Evolutionary conservation across 768 basidiomycete species (phyloP).

Genomic region (Podaxis sp.): DNA sequence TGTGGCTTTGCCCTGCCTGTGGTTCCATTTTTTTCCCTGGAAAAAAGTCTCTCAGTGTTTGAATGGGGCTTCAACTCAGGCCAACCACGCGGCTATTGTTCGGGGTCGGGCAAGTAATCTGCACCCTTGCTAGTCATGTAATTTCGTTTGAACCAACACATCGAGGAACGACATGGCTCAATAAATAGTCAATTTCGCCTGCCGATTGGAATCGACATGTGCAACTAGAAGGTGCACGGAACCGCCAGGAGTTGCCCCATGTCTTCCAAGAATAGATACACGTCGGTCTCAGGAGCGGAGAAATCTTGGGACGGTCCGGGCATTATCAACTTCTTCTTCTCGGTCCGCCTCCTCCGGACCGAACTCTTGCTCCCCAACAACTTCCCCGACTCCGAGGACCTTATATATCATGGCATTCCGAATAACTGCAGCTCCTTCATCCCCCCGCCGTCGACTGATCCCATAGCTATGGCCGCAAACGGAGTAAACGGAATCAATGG

Average conservation of each 20-base stretch:
- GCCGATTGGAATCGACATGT: neutral
- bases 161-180: neutral
- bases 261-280: neutral
- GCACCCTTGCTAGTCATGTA: too few species aligned
- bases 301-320: conserved; percentile 20
- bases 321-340: conserved; percentile 11
- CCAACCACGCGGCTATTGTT: too few species aligned
- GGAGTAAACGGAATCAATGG: conserved; percentile 28
- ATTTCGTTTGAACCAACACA: too few species aligned
- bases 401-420: conserved; percentile 13
- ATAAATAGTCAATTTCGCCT: neutral
- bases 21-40: too few species aligned
- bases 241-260: neutral
- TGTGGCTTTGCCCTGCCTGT: too few species aligned
- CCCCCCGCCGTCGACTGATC: conserved; percentile 14
- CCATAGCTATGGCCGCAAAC: conserved; percentile 37
- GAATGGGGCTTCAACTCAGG: too few species aligned
- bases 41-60: too few species aligned
- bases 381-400: neutral
- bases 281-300: neutral
- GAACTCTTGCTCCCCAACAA: conserved; percentile 9
- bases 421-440: conserved; percentile 13
- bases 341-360: conserved; percentile 24
- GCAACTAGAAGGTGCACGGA: neutral
- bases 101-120: too few species aligned